Percentiles rank a stretch among this genome's conserved stretches.
Evolutionary conservation across 225 moss, liverwort and hornwort genomes (phyloP).

Genomic region (Anthoceros angustus): DNA sequence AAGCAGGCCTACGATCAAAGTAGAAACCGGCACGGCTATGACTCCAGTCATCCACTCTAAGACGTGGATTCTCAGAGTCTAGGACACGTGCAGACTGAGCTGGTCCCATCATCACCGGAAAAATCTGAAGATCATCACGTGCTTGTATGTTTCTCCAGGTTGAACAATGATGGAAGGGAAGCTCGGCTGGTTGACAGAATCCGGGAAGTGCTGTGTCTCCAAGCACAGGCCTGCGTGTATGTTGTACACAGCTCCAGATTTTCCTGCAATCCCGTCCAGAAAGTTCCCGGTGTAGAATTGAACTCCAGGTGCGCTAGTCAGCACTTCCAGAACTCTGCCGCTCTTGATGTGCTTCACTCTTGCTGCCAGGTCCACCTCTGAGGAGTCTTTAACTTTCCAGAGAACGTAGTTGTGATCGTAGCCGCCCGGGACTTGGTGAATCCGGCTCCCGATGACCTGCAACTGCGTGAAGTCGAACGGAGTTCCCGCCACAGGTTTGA

Average conservation of each 20-base stretch:
- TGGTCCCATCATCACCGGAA: not conserved
- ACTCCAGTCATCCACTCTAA: too few relatives aligned
- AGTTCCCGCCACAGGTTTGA: slow-evolving; percentile 34
- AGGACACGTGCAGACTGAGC: too few relatives aligned
- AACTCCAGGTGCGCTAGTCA: slow-evolving; percentile 64
- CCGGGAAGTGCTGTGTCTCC: slow-evolving; percentile 80
- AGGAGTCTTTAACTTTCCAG: slow-evolving; percentile 3
- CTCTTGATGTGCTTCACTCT: slow-evolving; percentile 48
- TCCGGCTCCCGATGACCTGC: slow-evolving; percentile 36
- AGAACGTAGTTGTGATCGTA: slow-evolving; percentile 84
- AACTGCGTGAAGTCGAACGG: slow-evolving; percentile 61
- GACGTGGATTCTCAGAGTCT: too few relatives aligned
- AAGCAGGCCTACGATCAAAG: too few relatives aligned
- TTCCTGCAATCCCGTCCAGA: slow-evolving; percentile 34
- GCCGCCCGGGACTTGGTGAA: slow-evolving; percentile 37
- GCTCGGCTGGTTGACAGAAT: slow-evolving; percentile 54
- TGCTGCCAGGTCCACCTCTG: slow-evolving; percentile 34
- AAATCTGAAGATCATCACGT: slow-evolving; percentile 57
- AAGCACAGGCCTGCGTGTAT: slow-evolving; percentile 47
- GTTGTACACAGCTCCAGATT: slow-evolving; percentile 47
- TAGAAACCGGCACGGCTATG: too few relatives aligned
- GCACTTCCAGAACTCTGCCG: slow-evolving; percentile 72
- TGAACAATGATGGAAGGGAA: slow-evolving; percentile 57
- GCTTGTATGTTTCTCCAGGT: slow-evolving; percentile 57
- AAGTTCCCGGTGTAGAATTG: slow-evolving; percentile 72